Percentiles rank a stretch among this genome's conserved stretches.
Evolutionary conservation across 2,329 filamentous ascomycete species (phyloP).

Genomic region (Pseudocercospora eumusae): DNA sequence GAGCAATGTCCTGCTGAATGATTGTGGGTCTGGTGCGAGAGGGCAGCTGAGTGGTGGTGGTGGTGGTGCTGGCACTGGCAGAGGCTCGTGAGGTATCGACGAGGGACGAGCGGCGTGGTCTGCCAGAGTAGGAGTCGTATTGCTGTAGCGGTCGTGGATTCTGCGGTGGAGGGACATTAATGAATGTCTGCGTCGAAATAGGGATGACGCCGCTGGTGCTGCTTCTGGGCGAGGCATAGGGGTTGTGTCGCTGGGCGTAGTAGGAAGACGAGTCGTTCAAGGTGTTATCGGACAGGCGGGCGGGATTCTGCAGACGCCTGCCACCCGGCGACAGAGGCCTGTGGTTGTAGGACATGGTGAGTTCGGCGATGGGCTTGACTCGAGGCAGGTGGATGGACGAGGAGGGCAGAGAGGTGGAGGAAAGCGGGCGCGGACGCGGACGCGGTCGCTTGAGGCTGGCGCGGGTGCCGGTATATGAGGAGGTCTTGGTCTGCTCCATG

Average conservation of each 20-base stretch:
- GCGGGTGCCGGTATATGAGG: conserved; percentile 8
- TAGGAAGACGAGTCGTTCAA: conserved; percentile 36
- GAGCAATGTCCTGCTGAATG: conserved; percentile 37
- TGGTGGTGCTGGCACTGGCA: conserved; percentile 28
- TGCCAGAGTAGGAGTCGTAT: conserved; percentile 49
- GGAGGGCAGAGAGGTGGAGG: conserved; percentile 6
- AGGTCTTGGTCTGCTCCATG: conserved; percentile 23
- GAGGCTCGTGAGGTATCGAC: conserved; percentile 41
- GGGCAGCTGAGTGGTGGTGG: conserved; percentile 29
- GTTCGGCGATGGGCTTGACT: conserved; percentile 30
- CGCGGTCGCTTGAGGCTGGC: conserved; percentile 20
- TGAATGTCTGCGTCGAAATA: conserved; percentile 41
- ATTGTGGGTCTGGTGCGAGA: conserved; percentile 41
- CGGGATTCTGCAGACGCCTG: conserved; percentile 39
- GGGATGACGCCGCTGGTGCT: conserved; percentile 43
- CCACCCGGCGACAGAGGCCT: conserved; percentile 40
- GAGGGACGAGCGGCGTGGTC: conserved; percentile 50
- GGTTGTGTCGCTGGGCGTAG: conserved; percentile 31
- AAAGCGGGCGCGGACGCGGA: too few species aligned
- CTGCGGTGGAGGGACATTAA: conserved; percentile 33
- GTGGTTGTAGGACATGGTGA: conserved; percentile 39
- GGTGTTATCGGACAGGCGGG: conserved; percentile 35
- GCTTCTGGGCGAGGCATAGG: conserved; percentile 38
- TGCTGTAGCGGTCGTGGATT: conserved; percentile 33
- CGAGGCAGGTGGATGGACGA: conserved; percentile 23